phyloP scores from a whole-genome alignment of 345 rosid genomes.

The Durio zibethinus region DNA sequence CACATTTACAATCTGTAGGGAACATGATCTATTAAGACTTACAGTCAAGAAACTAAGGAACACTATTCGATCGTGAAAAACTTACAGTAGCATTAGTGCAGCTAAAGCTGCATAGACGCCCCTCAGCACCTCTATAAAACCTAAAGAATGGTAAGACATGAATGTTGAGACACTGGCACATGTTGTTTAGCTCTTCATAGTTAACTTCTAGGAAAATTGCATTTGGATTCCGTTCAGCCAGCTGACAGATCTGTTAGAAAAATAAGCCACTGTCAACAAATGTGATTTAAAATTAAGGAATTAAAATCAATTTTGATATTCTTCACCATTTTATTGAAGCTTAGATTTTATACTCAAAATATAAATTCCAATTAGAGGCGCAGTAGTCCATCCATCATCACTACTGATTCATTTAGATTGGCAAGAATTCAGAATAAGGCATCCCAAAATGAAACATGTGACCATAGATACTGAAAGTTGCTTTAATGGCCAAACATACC shows the following conservation, averaged over 20 bases:
- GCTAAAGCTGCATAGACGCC: constrained; percentile 72
- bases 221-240: constrained; percentile 65
- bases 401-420: background rate
- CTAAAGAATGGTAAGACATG: constrained; percentile 80
- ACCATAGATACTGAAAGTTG: background rate
- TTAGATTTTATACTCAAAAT: background rate
- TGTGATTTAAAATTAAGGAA: background rate
- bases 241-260: constrained; percentile 56
- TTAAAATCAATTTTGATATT: background rate
- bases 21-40: background rate
- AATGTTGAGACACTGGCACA: constrained; percentile 61
- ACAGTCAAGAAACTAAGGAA: background rate
- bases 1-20: background rate
- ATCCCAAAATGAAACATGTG: background rate
- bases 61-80: background rate
- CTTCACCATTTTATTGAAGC: background rate
- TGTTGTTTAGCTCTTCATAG: constrained; percentile 53
- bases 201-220: constrained; percentile 68
- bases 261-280: background rate
- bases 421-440: background rate
- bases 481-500: constrained; percentile 29
- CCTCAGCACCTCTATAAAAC: constrained; percentile 71
- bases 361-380: background rate
- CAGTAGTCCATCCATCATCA: background rate
- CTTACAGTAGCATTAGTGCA: constrained; percentile 64